These are phyloP conservation scores for Rhynchosporium secalis DNA, from an alignment of 2,329 filamentous ascomycete genomes.

Conservation along the genomic window DNA sequence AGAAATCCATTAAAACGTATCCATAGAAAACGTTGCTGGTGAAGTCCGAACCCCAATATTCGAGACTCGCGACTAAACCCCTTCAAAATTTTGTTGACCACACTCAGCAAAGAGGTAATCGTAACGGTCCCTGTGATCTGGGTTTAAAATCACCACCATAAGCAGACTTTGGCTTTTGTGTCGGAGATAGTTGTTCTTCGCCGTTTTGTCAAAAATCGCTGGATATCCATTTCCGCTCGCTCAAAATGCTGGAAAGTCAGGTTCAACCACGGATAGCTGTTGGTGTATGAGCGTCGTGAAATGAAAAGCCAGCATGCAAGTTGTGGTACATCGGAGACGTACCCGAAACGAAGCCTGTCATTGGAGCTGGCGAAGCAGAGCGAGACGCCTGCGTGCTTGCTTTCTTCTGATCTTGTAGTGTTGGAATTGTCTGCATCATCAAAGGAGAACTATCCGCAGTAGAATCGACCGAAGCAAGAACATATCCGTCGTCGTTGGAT, in stretches of 20 bases:
- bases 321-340: slow-evolving; percentile 44
- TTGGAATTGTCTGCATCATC: slow-evolving; percentile 33
- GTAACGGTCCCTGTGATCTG: slow-evolving; percentile 14
- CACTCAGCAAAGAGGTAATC: slow-evolving; percentile 39
- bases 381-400: slow-evolving; percentile 41
- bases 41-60: slow-evolving; percentile 11
- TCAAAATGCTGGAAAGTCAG: slow-evolving; percentile 3
- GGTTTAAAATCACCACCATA: slow-evolving; percentile 10
- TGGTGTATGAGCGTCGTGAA: slow-evolving; percentile 40
- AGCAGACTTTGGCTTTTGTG: slow-evolving; percentile 18
- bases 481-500: slow-evolving; percentile 43
- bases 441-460: slow-evolving; percentile 41
- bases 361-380: slow-evolving; percentile 48
- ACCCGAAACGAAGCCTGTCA: slow-evolving; percentile 49
- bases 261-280: slow-evolving; percentile 42
- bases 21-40: slow-evolving; percentile 17
- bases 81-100: slow-evolving; percentile 24
- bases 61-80: slow-evolving; percentile 1
- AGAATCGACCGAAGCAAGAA: slow-evolving; percentile 37
- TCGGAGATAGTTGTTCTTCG: slow-evolving; percentile 20
- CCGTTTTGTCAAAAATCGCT: slow-evolving; percentile 11
- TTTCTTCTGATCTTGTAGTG: slow-evolving; percentile 31
- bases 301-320: slow-evolving; percentile 38
- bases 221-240: not conserved
- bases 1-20: slow-evolving; percentile 33